Percentiles rank a stretch among this genome's conserved stretches.
These are phyloP conservation scores for Phytophthora idaei DNA, from an alignment of 352 stramenopile species.

Conservation along the genomic window DNA sequence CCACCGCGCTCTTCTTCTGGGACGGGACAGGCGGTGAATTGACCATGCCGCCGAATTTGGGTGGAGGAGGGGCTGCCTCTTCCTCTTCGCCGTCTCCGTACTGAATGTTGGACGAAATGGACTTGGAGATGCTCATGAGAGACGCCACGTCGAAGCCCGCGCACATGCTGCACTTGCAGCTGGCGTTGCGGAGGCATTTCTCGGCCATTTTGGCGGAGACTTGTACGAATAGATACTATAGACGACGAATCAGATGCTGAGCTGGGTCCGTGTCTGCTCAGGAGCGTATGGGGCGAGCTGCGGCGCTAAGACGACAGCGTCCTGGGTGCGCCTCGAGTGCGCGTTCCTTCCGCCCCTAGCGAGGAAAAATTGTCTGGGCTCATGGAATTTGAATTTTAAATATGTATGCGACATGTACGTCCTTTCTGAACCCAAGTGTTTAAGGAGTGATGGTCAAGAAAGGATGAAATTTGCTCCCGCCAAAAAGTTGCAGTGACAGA, in stretches of 20 bases:
- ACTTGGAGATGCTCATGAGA: slow-evolving; percentile 80
- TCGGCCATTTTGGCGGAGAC: slow-evolving; percentile 52
- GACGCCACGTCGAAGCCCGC: slow-evolving; percentile 78
- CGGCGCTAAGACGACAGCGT: not conserved
- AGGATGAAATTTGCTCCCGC: slow-evolving; percentile 15
- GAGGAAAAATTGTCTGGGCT: slow-evolving; percentile 12
- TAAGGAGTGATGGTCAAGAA: slow-evolving; percentile 25
- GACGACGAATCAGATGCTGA: not conserved
- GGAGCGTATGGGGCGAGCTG: not conserved
- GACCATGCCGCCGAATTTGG: slow-evolving; percentile 32
- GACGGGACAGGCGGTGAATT: slow-evolving; percentile 56
- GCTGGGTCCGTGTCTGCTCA: not conserved
- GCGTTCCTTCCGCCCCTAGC: slow-evolving; percentile 4
- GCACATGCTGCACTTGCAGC: slow-evolving; percentile 84
- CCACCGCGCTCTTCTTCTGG: slow-evolving; percentile 31
- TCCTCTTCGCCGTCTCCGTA: slow-evolving; percentile 58
- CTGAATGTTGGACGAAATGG: slow-evolving; percentile 81
- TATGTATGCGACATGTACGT: slow-evolving; percentile 10
- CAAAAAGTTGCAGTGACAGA: slow-evolving; percentile 19
- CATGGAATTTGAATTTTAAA: slow-evolving; percentile 31
- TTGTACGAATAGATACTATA: not conserved
- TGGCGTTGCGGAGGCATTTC: slow-evolving; percentile 89
- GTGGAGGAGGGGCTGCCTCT: slow-evolving; percentile 28
- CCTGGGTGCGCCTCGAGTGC: slow-evolving; percentile 1
- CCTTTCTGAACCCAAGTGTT: slow-evolving; percentile 2